Evolutionary conservation across 1,284 basidiomycete species (phyloP).

Genomic region (Sparassis latifolia): DNA sequence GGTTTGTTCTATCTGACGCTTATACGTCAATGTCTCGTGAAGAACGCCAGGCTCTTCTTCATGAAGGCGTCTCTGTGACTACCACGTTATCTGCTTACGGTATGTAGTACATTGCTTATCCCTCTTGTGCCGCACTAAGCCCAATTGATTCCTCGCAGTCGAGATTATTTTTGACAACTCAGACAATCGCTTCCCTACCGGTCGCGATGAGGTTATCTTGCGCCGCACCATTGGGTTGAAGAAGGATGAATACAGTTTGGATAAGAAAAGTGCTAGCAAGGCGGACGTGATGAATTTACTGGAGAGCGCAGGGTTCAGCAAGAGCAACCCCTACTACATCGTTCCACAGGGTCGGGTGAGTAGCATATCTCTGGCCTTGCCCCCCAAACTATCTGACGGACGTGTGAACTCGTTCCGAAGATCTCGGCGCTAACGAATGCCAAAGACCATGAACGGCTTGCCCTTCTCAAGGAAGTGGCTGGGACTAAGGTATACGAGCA

Average conservation of each 20-base stretch:
- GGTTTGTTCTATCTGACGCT: slow-evolving; percentile 96
- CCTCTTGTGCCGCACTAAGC: not conserved
- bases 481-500: slow-evolving; percentile 99
- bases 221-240: slow-evolving; percentile 94
- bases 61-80: slow-evolving; percentile 86
- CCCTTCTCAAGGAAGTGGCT: slow-evolving; percentile 95
- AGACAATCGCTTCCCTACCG: slow-evolving; percentile 88
- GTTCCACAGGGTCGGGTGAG: slow-evolving; percentile 93
- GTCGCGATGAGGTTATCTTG: slow-evolving; percentile 78
- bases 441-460: slow-evolving; percentile 91
- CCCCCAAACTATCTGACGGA: not conserved
- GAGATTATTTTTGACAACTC: slow-evolving; percentile 88
- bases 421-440: slow-evolving; percentile 97
- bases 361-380: slow-evolving; percentile 9
- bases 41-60: slow-evolving; percentile 87
- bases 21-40: slow-evolving; percentile 95
- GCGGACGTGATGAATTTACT: slow-evolving; percentile 96
- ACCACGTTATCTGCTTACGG: slow-evolving; percentile 93
- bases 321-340: slow-evolving; percentile 98
- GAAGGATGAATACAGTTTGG: slow-evolving; percentile 98
- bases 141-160: slow-evolving; percentile 33
- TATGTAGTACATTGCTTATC: slow-evolving; percentile 25
- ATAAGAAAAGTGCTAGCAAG: slow-evolving; percentile 93
- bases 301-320: slow-evolving; percentile 94
- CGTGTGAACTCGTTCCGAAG: slow-evolving; percentile 30